These are phyloP conservation scores for Capronia americana DNA, from an alignment of 2,329 filamentous ascomycete species.

Conservation along the genomic window DNA sequence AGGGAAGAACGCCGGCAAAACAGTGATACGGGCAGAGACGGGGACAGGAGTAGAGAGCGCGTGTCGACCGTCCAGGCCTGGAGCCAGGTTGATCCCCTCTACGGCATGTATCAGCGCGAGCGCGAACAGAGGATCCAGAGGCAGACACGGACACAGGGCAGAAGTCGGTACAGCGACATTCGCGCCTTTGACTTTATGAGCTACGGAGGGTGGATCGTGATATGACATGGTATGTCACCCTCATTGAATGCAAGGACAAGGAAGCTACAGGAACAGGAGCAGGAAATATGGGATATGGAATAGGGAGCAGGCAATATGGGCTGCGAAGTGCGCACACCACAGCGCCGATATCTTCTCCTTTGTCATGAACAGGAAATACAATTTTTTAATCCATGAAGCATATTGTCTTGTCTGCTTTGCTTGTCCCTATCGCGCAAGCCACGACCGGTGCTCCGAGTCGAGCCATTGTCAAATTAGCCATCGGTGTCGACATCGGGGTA, in stretches of 20 bases:
- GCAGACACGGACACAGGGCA: background rate
- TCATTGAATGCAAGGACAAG: background rate
- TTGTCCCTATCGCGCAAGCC: background rate
- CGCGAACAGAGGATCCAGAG: background rate
- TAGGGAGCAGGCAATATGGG: background rate
- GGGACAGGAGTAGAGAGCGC: background rate
- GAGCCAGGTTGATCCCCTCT: slow-evolving; percentile 2
- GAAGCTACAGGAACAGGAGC: background rate
- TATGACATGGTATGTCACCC: background rate
- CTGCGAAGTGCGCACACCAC: background rate
- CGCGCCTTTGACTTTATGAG: slow-evolving; percentile 12
- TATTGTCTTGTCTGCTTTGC: background rate
- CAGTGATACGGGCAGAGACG: background rate
- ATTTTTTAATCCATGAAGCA: background rate
- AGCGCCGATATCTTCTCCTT: background rate
- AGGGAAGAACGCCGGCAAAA: background rate
- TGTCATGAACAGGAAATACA: background rate
- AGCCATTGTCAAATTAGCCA: background rate
- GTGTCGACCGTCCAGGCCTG: background rate
- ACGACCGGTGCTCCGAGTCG: background rate
- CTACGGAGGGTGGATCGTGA: slow-evolving; percentile 10
- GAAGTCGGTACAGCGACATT: background rate
- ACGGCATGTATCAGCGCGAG: slow-evolving; percentile 2
- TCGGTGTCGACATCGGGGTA: background rate
- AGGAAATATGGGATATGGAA: background rate